Evolutionary conservation across 2,329 filamentous ascomycete species (phyloP), one percentile per base, ranked within the genome.

Genomic region (Emmonsia crescens): DNA sequence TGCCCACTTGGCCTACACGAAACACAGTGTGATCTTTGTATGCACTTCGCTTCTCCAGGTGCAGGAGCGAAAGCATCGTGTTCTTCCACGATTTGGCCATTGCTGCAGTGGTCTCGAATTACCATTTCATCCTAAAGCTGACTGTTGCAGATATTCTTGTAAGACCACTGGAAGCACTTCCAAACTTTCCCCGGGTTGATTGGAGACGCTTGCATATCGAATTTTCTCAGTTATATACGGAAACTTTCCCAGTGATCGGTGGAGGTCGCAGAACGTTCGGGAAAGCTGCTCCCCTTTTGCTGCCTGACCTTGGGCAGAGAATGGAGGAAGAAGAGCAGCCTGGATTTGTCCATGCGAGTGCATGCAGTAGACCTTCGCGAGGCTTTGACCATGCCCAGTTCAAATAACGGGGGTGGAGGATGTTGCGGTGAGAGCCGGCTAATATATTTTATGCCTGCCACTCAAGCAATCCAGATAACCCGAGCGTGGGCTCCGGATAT

Each of bases 81-180:
- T 57, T 57, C 56, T 57, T 46, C 56, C 16, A n/a, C 56, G 24
- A 57, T 57, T 57, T 57, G 56, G 56, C 27, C 38, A 48, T 33
- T 38, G 40, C 29, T 42, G 27, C 40, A 31, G 27, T 10, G 19
- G 38, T 44, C 40, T 57, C 56, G 38, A 33, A 29, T 49, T 40
- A 57, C 40, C 10, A n/a, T 46, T 48, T 57, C 24, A n/a, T 57
- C 36, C 36, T 57, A 57, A 44, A 57, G 5, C 4, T 29, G 27
- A 31, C 38, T 46, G 40, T 21, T 57, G 56, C 56, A 57, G 56
- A 57, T 57, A 46, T 57, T 56, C 27, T 19, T 31, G 56, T 46
- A 44, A 29, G 40, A 57, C 56, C 40, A 33, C 33, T 46, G 1
- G 24, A 12, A 44, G 8, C 5, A 29, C 36, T 42, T 44, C 55